phyloP scores from a whole-genome alignment of 148 eudicot species.

The Rheum nobile region DNA sequence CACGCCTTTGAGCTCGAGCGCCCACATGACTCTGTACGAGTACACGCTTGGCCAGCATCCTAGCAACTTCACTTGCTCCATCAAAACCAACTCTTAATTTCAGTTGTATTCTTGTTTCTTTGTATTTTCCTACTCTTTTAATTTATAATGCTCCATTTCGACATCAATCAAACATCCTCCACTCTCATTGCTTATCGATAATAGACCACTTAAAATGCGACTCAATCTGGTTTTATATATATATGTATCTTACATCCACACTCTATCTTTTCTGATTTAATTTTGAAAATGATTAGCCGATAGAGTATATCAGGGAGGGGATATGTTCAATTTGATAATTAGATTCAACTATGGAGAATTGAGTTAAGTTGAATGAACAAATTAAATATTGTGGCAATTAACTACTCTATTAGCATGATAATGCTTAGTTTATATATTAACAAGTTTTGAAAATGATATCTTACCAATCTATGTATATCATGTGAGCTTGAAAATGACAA shows the following conservation, averaged over 20 bases:
- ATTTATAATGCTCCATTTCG: background rate
- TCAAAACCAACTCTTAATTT: too few species aligned
- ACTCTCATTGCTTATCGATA: background rate
- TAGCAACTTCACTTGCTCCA: conserved; percentile 4
- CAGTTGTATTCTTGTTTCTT: background rate
- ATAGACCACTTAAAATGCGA: too few species aligned
- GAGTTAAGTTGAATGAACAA: background rate
- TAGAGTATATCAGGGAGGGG: too few species aligned
- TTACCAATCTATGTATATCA: background rate
- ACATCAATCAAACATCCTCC: background rate
- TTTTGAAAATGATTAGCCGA: too few species aligned
- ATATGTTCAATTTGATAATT: too few species aligned
- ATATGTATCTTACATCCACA: too few species aligned
- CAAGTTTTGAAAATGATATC: background rate
- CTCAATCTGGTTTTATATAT: too few species aligned
- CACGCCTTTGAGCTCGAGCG: conserved; percentile 1
- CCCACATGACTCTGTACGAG: background rate
- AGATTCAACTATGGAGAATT: too few species aligned
- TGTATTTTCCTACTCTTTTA: background rate
- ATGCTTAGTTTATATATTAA: background rate
- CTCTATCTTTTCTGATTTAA: too few species aligned
- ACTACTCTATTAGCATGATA: background rate
- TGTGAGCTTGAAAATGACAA: background rate
- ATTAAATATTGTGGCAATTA: too few species aligned
- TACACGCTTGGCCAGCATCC: conserved; percentile 3